Evolutionary conservation across 768 basidiomycete genomes (phyloP).

Genomic region (Pholiota conissans): DNA sequence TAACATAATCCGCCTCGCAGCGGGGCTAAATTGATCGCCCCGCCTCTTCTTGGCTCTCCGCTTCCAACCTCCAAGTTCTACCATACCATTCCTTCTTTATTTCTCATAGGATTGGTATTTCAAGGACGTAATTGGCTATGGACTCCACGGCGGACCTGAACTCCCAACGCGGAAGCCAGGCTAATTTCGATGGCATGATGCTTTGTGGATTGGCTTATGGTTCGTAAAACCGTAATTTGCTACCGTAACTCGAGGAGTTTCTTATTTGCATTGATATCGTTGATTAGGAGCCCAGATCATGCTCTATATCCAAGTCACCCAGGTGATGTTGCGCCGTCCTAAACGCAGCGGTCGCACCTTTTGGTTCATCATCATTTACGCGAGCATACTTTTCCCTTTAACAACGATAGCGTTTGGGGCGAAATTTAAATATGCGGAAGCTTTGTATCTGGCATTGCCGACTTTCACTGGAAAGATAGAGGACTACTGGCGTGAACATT

Average conservation of each 20-base stretch:
- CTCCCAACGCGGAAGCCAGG: slow-evolving; percentile 18
- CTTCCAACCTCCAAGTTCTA: background rate
- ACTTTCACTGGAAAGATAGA: background rate
- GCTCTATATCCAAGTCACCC: slow-evolving; percentile 37
- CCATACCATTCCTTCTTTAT: background rate
- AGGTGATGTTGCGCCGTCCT: slow-evolving; percentile 35
- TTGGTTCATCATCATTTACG: slow-evolving; percentile 34
- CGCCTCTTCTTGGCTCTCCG: background rate
- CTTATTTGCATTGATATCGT: background rate
- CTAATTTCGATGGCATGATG: slow-evolving; percentile 34
- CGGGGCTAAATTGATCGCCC: slow-evolving; percentile 4
- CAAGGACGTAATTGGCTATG: slow-evolving; percentile 2
- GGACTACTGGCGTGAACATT: slow-evolving; percentile 14
- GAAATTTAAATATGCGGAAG: slow-evolving; percentile 31
- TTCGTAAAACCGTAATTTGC: slow-evolving; percentile 14
- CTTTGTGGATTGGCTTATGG: slow-evolving; percentile 35
- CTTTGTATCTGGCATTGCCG: slow-evolving; percentile 21
- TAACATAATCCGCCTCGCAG: background rate
- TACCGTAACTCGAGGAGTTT: background rate
- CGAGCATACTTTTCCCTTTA: slow-evolving; percentile 30
- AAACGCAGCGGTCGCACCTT: slow-evolving; percentile 30
- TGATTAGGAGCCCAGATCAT: slow-evolving; percentile 37
- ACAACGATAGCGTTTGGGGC: slow-evolving; percentile 30
- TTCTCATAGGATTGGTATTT: background rate
- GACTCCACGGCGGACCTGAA: background rate